Conservation (phyloP, 768 basidiomycete genomes). For the Solioccasus polychromus region DNA sequence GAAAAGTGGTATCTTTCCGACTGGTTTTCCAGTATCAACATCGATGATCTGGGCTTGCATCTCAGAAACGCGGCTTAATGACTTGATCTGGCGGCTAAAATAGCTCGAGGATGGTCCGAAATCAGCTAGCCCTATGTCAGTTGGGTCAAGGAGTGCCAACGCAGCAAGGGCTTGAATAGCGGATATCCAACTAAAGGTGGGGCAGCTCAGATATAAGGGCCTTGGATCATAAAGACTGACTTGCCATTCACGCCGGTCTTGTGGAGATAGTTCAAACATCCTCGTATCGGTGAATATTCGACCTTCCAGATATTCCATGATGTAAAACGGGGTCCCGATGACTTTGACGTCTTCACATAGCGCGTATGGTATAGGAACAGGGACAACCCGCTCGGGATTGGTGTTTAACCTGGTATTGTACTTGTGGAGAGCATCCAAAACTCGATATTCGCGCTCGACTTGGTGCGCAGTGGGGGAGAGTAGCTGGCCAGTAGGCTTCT, state of each 20-base stretch:
- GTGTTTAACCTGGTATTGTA: slow-evolving; percentile 63
- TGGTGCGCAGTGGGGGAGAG: slow-evolving; percentile 92
- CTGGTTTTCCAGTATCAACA: slow-evolving; percentile 53
- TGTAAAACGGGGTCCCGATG: slow-evolving; percentile 89
- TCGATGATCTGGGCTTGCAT: slow-evolving; percentile 72
- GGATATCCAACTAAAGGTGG: slow-evolving; percentile 64
- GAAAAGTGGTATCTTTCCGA: slow-evolving; percentile 75
- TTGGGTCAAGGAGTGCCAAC: slow-evolving; percentile 62
- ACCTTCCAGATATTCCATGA: slow-evolving; percentile 95
- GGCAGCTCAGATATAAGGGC: neutral
- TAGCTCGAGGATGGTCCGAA: slow-evolving; percentile 79
- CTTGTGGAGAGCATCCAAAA: slow-evolving; percentile 72
- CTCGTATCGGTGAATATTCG: slow-evolving; percentile 87
- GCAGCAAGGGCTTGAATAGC: slow-evolving; percentile 69
- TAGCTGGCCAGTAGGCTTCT: slow-evolving; percentile 87
- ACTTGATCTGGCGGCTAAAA: slow-evolving; percentile 92
- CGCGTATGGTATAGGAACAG: slow-evolving; percentile 80
- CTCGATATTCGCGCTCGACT: slow-evolving; percentile 88
- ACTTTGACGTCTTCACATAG: slow-evolving; percentile 77
- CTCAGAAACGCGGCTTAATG: slow-evolving; percentile 76
- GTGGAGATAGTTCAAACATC: slow-evolving; percentile 64
- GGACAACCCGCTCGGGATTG: slow-evolving; percentile 53
- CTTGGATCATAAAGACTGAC: slow-evolving; percentile 18
- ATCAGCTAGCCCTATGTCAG: slow-evolving; percentile 59
- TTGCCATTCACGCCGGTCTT: slow-evolving; percentile 71